Evolutionary conservation across 176 grass and related monocot genomes (phyloP), one percentile per base, ranked within the genome.

Genomic region (Oryza nivara): DNA sequence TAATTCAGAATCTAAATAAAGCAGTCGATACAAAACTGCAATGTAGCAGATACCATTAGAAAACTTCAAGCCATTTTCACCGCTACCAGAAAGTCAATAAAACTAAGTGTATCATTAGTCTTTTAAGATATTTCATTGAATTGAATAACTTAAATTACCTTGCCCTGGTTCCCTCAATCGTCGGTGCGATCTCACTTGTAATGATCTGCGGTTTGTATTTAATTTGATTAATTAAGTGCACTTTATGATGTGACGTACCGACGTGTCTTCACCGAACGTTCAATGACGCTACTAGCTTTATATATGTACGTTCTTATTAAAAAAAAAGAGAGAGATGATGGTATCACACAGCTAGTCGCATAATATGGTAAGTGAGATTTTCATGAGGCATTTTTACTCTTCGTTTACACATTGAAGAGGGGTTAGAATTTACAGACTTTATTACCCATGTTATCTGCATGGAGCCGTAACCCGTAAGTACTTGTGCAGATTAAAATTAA

Each of bases 161-260:
- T 43, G 48, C 48, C 48, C 10, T 51, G 48, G 15, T 51, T 26
- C 20, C 7, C 22, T 10, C 23, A 8, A 19, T 36, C 82, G 85
- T 82, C 71, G 85, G 71, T 82, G 78, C 17, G 48, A 34, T 70
- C 78, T 70, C 78, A 36, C 74, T 87, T 44, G 67, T 67, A 69
- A 46, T 58, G 2, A 60, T 35, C 7, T 47, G 65, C 7, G 35
- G 19, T 75, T 75, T 68, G 63, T 45, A 68, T 44, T 69, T 68
- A 68, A 68, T 60, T 68, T 11, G 1, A 66, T 4, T 23, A 16
- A 69, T 67, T 56, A 43, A 56, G n/a, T 34, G n/a, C 47, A 22
- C 35, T 22, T 75, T 80, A 23, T 9, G 54, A 58, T 58, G 20
- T 11, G 44, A 17, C 44, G 16, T 51, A 52, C 49, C 43, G 44